Percentiles rank a stretch among this genome's conserved stretches.
Conservation (phyloP, 768 basidiomycete genomes). For the Vararia minispora region DNA sequence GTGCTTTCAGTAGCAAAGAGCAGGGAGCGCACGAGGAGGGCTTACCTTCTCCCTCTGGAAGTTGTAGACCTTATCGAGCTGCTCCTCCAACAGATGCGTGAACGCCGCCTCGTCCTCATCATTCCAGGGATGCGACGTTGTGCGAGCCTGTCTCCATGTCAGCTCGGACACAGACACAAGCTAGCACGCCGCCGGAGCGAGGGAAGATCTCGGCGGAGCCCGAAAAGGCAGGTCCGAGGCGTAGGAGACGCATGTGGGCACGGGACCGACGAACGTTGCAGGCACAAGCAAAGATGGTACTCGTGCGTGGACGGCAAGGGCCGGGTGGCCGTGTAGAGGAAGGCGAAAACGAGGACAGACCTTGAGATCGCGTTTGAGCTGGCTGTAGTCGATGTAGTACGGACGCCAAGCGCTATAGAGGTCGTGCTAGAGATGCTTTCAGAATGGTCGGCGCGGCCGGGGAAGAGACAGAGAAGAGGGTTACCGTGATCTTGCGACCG, state of each 20-base stretch:
- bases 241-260: too few relatives aligned
- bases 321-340: neutral
- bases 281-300: neutral
- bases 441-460: constrained; percentile 4
- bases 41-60: constrained; percentile 84
- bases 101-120: constrained; percentile 77
- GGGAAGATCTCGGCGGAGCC: too few relatives aligned
- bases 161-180: neutral
- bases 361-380: constrained; percentile 86
- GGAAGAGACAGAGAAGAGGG: constrained; percentile 14
- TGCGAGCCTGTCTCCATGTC: constrained; percentile 30
- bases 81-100: constrained; percentile 62
- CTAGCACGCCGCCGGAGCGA: neutral
- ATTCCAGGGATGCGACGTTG: constrained; percentile 52
- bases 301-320: neutral
- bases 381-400: constrained; percentile 84
- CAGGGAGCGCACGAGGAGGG: neutral
- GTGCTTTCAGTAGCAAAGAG: neutral
- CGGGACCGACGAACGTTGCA: too few relatives aligned
- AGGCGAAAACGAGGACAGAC: constrained; percentile 26
- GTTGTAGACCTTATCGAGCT: constrained; percentile 89
- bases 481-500: constrained; percentile 62
- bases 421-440: constrained; percentile 42
- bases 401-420: constrained; percentile 87
- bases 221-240: too few relatives aligned